A percentile compares a stretch with the other conserved stretches of the same genome.
Conservation (phyloP, 495 filamentous ascomycete genomes). For the Xylaria nigripes region DNA sequence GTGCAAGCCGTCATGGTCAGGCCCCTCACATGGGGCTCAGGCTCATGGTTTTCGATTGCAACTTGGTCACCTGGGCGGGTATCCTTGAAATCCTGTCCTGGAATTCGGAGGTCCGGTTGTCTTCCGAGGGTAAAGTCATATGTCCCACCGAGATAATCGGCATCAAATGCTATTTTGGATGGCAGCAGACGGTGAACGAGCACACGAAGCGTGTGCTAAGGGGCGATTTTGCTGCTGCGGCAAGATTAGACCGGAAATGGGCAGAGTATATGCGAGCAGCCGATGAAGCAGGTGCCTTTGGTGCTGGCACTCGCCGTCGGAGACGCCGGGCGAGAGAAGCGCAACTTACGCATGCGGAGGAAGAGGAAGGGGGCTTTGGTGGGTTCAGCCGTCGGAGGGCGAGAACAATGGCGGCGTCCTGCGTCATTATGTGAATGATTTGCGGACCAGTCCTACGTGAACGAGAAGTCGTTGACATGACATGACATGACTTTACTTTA, state of each 20-base stretch:
- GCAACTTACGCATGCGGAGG: constrained; percentile 63
- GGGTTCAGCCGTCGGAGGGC: constrained; percentile 40
- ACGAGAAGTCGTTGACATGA: too few species aligned
- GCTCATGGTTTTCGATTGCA: constrained; percentile 85
- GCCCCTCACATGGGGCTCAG: constrained; percentile 55
- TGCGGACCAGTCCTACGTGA: too few species aligned
- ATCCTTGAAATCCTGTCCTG: constrained; percentile 76
- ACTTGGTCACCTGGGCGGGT: constrained; percentile 86
- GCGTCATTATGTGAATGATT: constrained; percentile 45
- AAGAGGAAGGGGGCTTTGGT: constrained; percentile 52
- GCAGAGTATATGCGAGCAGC: constrained; percentile 87
- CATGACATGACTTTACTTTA: too few species aligned
- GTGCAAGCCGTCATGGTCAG: constrained; percentile 29
- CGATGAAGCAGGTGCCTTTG: constrained; percentile 67
- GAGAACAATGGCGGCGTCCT: constrained; percentile 43
- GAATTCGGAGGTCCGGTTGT: constrained; percentile 59
- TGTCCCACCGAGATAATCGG: constrained; percentile 69
- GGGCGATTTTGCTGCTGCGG: constrained; percentile 63
- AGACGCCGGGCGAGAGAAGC: constrained; percentile 72
- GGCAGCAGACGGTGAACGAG: constrained; percentile 90
- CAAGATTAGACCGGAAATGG: constrained; percentile 79
- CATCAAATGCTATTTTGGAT: constrained; percentile 90
- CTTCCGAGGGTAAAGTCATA: constrained; percentile 28
- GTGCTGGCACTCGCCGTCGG: constrained; percentile 53
- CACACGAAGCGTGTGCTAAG: constrained; percentile 76